Evolutionary conservation across 148 eudicot species (phyloP).

Genomic region (Chenopodium quinoa): DNA sequence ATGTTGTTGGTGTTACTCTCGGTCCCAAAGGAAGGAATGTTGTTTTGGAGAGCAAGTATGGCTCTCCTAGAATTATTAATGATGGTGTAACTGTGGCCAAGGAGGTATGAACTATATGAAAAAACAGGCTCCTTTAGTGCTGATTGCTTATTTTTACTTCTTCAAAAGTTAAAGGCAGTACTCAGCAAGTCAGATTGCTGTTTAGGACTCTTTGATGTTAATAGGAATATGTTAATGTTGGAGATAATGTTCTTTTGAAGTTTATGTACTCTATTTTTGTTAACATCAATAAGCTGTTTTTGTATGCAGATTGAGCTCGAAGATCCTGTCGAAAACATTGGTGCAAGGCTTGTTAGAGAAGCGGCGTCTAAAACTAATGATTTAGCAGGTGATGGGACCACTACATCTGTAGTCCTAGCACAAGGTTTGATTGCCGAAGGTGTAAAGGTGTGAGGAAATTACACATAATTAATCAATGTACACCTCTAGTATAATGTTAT

Average conservation of each 20-base stretch:
- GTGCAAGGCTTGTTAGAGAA: slow-evolving; percentile 53
- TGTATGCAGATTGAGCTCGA: slow-evolving; percentile 45
- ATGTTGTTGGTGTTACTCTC: slow-evolving; percentile 67
- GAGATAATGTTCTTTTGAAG: background rate
- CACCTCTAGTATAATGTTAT: background rate
- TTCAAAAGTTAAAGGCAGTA: background rate
- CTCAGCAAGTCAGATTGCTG: background rate
- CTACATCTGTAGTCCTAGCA: slow-evolving; percentile 55
- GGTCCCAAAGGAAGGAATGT: slow-evolving; percentile 71
- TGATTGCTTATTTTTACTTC: background rate
- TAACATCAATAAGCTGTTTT: slow-evolving; percentile 1
- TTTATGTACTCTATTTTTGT: background rate
- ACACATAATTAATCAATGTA: background rate
- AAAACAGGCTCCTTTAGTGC: background rate
- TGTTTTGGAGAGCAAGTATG: slow-evolving; percentile 62
- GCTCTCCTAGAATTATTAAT: slow-evolving; percentile 53
- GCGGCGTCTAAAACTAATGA: slow-evolving; percentile 64
- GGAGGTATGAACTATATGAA: slow-evolving; percentile 34
- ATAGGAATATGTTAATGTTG: background rate
- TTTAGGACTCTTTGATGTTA: background rate
- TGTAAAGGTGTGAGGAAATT: slow-evolving; percentile 46
- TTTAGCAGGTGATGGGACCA: slow-evolving; percentile 57
- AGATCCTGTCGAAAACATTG: slow-evolving; percentile 59
- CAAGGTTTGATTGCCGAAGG: slow-evolving; percentile 73
- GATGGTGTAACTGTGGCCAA: slow-evolving; percentile 67